Evolutionary conservation across 2,329 filamentous ascomycete genomes (phyloP), one percentile per base, ranked within the genome.

Genomic region (Chrysoporthe deuterocubensis): DNA sequence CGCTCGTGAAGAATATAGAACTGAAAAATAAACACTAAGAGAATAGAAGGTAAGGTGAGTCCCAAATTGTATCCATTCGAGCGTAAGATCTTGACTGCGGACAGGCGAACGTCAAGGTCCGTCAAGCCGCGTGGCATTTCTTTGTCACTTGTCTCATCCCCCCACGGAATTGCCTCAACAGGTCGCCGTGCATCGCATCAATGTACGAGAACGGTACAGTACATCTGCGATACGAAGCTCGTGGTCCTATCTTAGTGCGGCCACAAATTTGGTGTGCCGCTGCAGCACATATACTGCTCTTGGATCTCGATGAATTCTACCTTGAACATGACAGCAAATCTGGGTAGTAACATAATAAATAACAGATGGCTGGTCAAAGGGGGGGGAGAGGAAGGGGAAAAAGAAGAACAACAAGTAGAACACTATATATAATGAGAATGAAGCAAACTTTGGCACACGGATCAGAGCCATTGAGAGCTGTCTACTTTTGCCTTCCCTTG

Each of bases 71-170:
- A 60, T 37, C 60, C 44, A 54, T 43, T 52, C 14, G 18, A 16
- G 43, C 44, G 40, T 59, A 37, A 56, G 18, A 54, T 67, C 64
- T 64, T 62, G 54, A 64, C 67, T 16, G 60, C 59, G 60, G 50
- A 21, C 14, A n/a, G 43, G 18, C 37, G 32, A 62, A 64, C 34
- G 54, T 62, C 61, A 56, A 64, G 61, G 62, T 58, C 64, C 61
- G 56, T 63, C 62, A 46, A 60, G 56, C 67, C 67, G 67, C 61
- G 61, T 69, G 67, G 64, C 67, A 44, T 61, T 61, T 57, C 48
- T 69, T 66, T 67, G 67, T 63, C 59, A 61, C 46, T 64, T 56
- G 65, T 69, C 48, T 67, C 56, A 57, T 43, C 48, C 54, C 62
- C 61, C 48, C 58, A 62, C 52, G 58, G 56, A 63, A 43, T 13